A percentile compares a stretch with the other conserved stretches of the same genome.
Conservation (phyloP, 495 filamentous ascomycete genomes). For the Neurospora hispaniola region DNA sequence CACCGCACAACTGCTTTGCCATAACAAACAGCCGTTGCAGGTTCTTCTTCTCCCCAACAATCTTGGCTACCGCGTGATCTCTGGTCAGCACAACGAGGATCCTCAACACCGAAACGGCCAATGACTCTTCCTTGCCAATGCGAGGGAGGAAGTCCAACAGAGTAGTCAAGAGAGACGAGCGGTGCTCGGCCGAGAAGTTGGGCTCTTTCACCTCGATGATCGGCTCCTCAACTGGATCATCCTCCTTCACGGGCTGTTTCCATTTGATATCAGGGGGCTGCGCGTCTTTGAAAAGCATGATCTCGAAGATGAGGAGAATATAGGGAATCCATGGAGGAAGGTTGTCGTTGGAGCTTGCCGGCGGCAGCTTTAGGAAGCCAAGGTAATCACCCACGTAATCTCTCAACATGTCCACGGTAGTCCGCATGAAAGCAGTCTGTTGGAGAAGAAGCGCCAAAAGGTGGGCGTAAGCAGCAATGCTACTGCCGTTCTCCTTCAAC, state of each 20-base stretch:
- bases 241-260: constrained; percentile 49
- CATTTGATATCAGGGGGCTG: constrained; percentile 68
- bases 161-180: constrained; percentile 57
- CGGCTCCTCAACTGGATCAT: constrained; percentile 42
- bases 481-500: constrained; percentile 47
- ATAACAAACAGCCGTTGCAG: constrained; percentile 86
- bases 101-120: constrained; percentile 74
- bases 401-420: constrained; percentile 63
- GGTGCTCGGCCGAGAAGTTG: constrained; percentile 55
- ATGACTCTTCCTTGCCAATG: constrained; percentile 73
- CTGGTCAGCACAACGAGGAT: constrained; percentile 88
- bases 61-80: constrained; percentile 57
- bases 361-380: constrained; percentile 66
- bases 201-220: constrained; percentile 49
- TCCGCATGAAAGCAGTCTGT: constrained; percentile 67
- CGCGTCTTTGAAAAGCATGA: constrained; percentile 75
- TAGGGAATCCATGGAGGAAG: constrained; percentile 86
- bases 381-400: constrained; percentile 68
- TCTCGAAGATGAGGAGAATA: constrained; percentile 82
- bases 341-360: constrained; percentile 56
- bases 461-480: constrained; percentile 84
- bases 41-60: constrained; percentile 76
- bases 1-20: constrained; percentile 78
- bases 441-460: constrained; percentile 82
- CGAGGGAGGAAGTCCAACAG: constrained; percentile 74